Conservation (phyloP, 1,284 basidiomycete species). For the Schizophyllum commune region DNA sequence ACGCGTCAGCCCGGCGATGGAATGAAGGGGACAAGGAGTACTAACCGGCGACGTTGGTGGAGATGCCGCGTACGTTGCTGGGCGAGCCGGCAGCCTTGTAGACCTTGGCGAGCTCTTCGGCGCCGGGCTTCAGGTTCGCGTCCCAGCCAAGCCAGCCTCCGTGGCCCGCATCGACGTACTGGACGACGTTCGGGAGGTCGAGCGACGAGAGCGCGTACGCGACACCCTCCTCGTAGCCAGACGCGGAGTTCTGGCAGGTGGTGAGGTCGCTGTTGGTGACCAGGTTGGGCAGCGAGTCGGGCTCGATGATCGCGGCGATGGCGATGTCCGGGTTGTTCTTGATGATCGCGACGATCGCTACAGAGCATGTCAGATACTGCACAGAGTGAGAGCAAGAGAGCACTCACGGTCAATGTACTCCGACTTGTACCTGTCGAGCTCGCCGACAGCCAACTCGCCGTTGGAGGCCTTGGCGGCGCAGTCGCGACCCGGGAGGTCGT, state of each 20-base stretch:
- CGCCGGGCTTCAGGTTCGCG: conserved; percentile 52
- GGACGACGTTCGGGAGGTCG: conserved; percentile 13
- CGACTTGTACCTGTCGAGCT: conserved; percentile 40
- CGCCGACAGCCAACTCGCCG: conserved; percentile 55
- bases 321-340: conserved; percentile 1
- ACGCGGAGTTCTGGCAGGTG: conserved; percentile 46
- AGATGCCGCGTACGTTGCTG: conserved; percentile 48
- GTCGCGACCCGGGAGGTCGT: conserved; percentile 56
- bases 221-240: conserved; percentile 37
- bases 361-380: background rate
- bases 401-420: conserved; percentile 48
- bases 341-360: background rate
- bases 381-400: background rate
- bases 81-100: conserved; percentile 44
- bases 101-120: conserved; percentile 43
- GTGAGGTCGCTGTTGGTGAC: conserved; percentile 56
- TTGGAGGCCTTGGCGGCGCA: conserved; percentile 59
- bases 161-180: conserved; percentile 58
- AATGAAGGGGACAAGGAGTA: too few relatives aligned
- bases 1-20: too few relatives aligned
- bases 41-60: conserved; percentile 62
- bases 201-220: background rate
- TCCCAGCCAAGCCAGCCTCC: conserved; percentile 65
- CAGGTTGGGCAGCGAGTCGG: conserved; percentile 54
- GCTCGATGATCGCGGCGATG: conserved; percentile 38